Base-by-base conservation (phyloP, 2,329 filamentous ascomycete species). In the Colletotrichum liaoningense region DNA sequence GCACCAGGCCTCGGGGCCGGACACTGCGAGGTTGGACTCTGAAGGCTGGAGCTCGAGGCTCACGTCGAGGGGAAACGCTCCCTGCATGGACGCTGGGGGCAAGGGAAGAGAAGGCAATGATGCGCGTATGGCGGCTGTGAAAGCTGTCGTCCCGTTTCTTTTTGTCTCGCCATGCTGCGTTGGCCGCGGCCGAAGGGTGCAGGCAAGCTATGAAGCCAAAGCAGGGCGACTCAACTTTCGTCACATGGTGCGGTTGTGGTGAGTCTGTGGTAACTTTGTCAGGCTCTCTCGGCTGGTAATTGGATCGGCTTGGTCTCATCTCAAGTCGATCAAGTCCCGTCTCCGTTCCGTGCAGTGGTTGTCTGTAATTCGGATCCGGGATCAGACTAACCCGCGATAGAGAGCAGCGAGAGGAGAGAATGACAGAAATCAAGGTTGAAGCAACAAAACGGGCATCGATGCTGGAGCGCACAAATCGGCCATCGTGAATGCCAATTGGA, bases 1-100 rank as follows among this genome's bases (percentile, higher is more conserved):
- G 19, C n/a, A 54, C n/a, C 7, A n/a, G 24, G 12, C n/a, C 49
- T 55, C 14, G n/a, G 33, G 62, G 46, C 35, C n/a, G 30, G 33
- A 33, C 30, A 38, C n/a, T 65, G 67, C 49, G 35, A 69, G 60
- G 26, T 63, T 35, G 49, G 38, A 22, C 16, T 19, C 19, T 49
- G 42, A 28, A 22, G 42, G 42, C 19, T 49, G 42, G 42, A n/a
- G 42, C 7, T 49, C 19, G 42, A 49, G 38, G 19, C 4, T 35
- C 59, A 35, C 14, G 14, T 38, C 22, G 35, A 62, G 24, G 46
- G 62, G 67, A 66, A 73, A 71, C 67, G 46, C 71, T 71, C 67
- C 67, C 62, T 73, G 71, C 71, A 62, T 73, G 59, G 65, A 69
- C 22, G 42, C 30, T 65, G 52, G 24, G 24, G 42, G 19, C 42